These are phyloP conservation scores for Jamesozyma piceae DNA, from an alignment of 805 yeast species.

Conservation along the genomic window DNA sequence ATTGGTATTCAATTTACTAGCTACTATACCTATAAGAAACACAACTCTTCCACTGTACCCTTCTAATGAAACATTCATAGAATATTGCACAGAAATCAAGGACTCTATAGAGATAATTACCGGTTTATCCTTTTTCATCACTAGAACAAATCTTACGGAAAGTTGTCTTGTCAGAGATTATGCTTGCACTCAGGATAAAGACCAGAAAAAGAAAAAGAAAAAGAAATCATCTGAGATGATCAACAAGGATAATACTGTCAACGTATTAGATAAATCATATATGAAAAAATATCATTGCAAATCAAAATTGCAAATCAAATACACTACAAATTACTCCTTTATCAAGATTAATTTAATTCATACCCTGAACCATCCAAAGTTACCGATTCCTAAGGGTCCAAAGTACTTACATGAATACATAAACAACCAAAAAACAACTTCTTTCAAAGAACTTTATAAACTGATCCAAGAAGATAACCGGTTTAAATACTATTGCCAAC, in stretches of 20 bases:
- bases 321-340: background rate
- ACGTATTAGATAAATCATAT: background rate
- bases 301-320: background rate
- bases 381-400: background rate
- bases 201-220: background rate
- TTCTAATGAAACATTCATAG: background rate
- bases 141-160: background rate
- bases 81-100: background rate
- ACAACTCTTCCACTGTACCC: background rate
- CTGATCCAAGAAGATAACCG: background rate
- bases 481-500: background rate
- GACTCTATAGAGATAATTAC: background rate
- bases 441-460: background rate
- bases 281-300: background rate
- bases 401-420: background rate
- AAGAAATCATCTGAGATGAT: background rate
- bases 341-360: background rate
- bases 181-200: background rate
- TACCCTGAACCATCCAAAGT: background rate
- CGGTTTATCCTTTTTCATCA: background rate
- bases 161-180: background rate
- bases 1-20: background rate
- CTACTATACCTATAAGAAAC: background rate
- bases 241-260: background rate
- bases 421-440: background rate